These are phyloP conservation scores for Colletotrichum neosansevieriae DNA, from an alignment of 2,329 filamentous ascomycete species.

Conservation along the genomic window DNA sequence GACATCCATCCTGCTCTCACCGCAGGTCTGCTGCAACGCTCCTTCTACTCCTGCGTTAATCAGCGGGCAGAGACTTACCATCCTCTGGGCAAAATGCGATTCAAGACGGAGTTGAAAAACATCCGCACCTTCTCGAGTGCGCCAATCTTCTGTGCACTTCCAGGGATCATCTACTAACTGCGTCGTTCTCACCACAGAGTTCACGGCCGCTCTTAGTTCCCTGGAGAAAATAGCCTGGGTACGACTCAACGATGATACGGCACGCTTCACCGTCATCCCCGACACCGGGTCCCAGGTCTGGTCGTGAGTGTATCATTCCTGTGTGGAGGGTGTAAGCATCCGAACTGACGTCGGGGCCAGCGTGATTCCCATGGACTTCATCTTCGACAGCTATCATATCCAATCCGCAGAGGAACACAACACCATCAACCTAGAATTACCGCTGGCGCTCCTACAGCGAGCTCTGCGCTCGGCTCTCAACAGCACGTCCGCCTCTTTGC, in stretches of 20 bases:
- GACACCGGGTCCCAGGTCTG: slow-evolving; percentile 96
- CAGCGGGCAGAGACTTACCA: not conserved
- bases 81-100: slow-evolving; percentile 64
- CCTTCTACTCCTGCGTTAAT: not conserved
- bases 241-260: slow-evolving; percentile 85
- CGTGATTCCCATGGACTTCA: slow-evolving; percentile 73
- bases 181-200: slow-evolving; percentile 58
- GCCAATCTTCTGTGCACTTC: slow-evolving; percentile 38
- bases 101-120: slow-evolving; percentile 75
- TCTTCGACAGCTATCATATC: slow-evolving; percentile 88
- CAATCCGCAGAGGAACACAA: slow-evolving; percentile 86
- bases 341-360: too few species aligned
- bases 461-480: slow-evolving; percentile 91
- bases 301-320: slow-evolving; percentile 71
- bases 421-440: slow-evolving; percentile 96
- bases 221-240: slow-evolving; percentile 91
- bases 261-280: slow-evolving; percentile 95
- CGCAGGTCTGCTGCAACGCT: not conserved
- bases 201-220: slow-evolving; percentile 72
- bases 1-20: not conserved
- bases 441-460: slow-evolving; percentile 86
- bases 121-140: slow-evolving; percentile 75
- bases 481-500: slow-evolving; percentile 84
- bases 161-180: not conserved
- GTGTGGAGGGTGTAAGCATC: not conserved